Conservation (phyloP, 2,329 filamentous ascomycete species). For the Penicillium sp. region DNA sequence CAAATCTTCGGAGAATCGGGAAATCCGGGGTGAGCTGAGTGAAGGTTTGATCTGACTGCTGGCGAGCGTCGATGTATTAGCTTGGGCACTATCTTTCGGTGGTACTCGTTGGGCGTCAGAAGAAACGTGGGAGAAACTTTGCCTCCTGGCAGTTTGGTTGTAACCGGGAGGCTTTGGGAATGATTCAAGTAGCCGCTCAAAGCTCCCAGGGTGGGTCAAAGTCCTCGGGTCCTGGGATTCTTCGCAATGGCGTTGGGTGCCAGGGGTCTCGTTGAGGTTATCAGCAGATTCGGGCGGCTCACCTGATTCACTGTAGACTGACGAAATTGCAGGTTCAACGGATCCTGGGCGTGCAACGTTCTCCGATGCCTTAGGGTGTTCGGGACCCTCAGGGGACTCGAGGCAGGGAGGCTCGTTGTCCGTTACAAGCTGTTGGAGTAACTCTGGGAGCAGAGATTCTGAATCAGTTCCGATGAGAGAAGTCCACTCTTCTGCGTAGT, state of each 20-base stretch:
- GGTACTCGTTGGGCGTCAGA: background rate
- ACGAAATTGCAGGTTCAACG: background rate
- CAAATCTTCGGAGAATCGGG: background rate
- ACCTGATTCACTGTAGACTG: conserved; percentile 5
- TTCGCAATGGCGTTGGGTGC: background rate
- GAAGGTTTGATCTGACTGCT: background rate
- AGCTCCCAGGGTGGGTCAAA: background rate
- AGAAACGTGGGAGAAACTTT: background rate
- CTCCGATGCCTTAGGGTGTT: background rate
- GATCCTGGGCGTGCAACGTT: background rate
- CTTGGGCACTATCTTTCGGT: background rate
- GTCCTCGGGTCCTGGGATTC: background rate
- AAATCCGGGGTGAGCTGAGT: background rate
- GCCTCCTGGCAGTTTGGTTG: background rate
- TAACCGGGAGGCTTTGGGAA: background rate
- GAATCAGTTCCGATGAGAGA: background rate
- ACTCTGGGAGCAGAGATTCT: background rate
- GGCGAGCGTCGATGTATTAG: background rate
- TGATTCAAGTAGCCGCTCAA: background rate
- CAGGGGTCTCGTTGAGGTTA: background rate
- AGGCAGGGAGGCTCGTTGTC: background rate
- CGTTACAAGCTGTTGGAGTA: background rate
- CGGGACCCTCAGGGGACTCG: background rate
- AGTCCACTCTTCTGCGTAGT: conserved; percentile 2
- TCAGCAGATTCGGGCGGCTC: background rate